These are phyloP conservation scores for Raddia distichophylla DNA, from an alignment of 176 grass and related monocot genomes.

Conservation along the genomic window DNA sequence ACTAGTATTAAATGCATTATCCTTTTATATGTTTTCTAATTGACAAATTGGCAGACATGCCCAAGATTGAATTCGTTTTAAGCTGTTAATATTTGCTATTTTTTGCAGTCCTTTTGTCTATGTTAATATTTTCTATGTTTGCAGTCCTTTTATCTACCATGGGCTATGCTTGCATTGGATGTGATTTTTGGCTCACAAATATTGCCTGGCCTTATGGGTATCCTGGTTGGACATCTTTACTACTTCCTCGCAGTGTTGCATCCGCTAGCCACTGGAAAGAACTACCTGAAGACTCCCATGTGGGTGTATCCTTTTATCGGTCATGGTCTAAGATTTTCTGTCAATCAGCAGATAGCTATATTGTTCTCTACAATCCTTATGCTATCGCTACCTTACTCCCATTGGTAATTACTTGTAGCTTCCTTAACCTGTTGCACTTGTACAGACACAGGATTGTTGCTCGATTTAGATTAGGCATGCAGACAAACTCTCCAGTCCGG, in stretches of 20 bases:
- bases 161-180: slow-evolving; percentile 89
- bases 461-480: slow-evolving; percentile 59
- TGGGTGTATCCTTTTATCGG: slow-evolving; percentile 88
- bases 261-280: slow-evolving; percentile 77
- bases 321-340: slow-evolving; percentile 20
- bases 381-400: slow-evolving; percentile 17
- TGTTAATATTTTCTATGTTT: slow-evolving; percentile 25
- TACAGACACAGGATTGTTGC: slow-evolving; percentile 86
- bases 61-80: background rate
- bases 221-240: slow-evolving; percentile 86
- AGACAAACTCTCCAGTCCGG: slow-evolving; percentile 49
- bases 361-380: background rate
- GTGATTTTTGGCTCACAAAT: slow-evolving; percentile 77
- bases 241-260: slow-evolving; percentile 91
- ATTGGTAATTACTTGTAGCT: slow-evolving; percentile 1
- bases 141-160: slow-evolving; percentile 98
- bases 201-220: slow-evolving; percentile 73
- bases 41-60: background rate
- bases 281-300: slow-evolving; percentile 82
- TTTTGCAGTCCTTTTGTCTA: background rate
- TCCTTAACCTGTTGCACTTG: slow-evolving; percentile 69
- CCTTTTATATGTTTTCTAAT: background rate
- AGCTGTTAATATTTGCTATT: slow-evolving; percentile 17
- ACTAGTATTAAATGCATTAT: slow-evolving; percentile 2
- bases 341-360: slow-evolving; percentile 16